These are phyloP conservation scores for Acacia concinna DNA, from an alignment of 331 rosid genomes.

Conservation along the genomic window DNA sequence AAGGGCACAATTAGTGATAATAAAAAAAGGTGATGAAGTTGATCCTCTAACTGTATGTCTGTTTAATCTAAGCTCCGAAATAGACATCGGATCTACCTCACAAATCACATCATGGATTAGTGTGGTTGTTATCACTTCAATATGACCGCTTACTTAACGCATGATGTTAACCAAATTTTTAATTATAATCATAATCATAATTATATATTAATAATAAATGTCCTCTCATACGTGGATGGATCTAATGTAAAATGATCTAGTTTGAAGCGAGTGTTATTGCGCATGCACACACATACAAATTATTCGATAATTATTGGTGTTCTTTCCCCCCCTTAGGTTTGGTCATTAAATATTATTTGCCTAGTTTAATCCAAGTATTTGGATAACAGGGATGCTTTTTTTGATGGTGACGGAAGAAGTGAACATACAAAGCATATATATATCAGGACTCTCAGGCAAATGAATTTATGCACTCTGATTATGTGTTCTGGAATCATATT, in stretches of 20 bases:
- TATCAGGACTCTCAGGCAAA: neutral
- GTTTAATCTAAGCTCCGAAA: conserved; percentile 17
- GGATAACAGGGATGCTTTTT: conserved; percentile 10
- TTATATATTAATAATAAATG: conserved; percentile 8
- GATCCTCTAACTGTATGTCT: conserved; percentile 12
- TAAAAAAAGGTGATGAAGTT: conserved; percentile 2
- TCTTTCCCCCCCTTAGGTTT: neutral
- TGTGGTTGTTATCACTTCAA: conserved; percentile 38
- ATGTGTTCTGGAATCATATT: neutral
- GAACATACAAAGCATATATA: conserved; percentile 29
- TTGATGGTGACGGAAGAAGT: conserved; percentile 32
- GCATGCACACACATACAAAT: no score
- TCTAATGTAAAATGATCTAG: conserved; percentile 19
- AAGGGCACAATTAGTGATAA: neutral
- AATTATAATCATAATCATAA: no score
- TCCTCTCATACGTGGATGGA: conserved; percentile 12
- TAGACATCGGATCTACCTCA: conserved; percentile 44
- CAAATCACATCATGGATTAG: conserved; percentile 42
- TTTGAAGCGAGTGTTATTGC: neutral
- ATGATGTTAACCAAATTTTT: conserved; percentile 24
- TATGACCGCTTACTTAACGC: conserved; percentile 66
- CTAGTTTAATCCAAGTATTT: conserved; percentile 34
- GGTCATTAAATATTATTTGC: conserved; percentile 1
- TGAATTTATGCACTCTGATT: neutral
- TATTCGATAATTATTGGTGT: neutral